Base-by-base conservation (phyloP, 1,284 basidiomycete species). In the Ceratobasidium sp. region DNA sequence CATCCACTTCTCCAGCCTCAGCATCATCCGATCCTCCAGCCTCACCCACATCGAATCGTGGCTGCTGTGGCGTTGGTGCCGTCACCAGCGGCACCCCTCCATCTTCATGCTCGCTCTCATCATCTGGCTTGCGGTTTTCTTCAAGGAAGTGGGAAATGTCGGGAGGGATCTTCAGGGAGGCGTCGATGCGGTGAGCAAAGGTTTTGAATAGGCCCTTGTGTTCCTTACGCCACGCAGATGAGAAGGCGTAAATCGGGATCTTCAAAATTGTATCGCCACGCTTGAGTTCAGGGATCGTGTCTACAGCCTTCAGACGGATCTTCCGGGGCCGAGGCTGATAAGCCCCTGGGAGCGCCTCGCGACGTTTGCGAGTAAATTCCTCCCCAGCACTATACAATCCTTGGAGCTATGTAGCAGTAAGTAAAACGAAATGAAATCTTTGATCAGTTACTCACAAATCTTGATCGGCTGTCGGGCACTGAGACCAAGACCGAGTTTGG, bases 211-310 rank as follows among this genome's bases (percentile, higher is more conserved):
- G 29, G 11, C 7, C 7, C 17, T 17, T 22, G 19, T 57, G 11
- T 6, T 57, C 54, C 54, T 17, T 57, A 22, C 29, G 27, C 22
- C 29, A 29, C 54, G 11, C 22, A 27, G 11, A 27, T 22, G 29
- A 5, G 9, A 29, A 22, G 31, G 27, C 29, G 3, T 24, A 57
- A 7, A 57, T 6, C 11, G n/a, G 22, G 15, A 27, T 24, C 54
- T 57, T 22, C 15, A 17, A 6, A 6, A 17, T 22, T 9, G 6
- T 6, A 22, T 22, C 29, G 15, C 54, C 54, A 57, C 54, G 15
- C n/a, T 57, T 31, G 27, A 57, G 54, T 24, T 57, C 22, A 27
- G 54, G 54, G 54, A 57, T 57, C 4, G 36, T 41, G 11, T 41
- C 36, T 4, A 41, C 36, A 41, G 36, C n/a, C n/a, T n/a, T n/a